Conservation (phyloP, 2,329 filamentous ascomycete species). For the Intubia oerlemansii region DNA sequence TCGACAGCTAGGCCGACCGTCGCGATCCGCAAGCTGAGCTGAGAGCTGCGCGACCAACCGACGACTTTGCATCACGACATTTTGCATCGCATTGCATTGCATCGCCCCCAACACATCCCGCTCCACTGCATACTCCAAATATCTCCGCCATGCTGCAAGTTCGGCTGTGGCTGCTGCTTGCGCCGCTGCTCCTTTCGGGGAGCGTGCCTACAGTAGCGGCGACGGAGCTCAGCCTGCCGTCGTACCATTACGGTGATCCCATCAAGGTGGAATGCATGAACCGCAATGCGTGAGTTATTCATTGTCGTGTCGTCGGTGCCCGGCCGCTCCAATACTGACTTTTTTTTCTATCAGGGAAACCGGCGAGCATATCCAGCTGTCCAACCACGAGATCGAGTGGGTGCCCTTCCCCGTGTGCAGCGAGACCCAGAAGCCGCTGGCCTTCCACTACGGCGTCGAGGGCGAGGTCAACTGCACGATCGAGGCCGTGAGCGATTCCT, state of each 20-base stretch:
- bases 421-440: constrained; percentile 64
- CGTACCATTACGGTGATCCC: constrained; percentile 43
- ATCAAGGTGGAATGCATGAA: constrained; percentile 57
- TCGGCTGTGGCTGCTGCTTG: no score
- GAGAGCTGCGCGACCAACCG: no score
- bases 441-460: constrained; percentile 71
- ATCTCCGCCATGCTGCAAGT: no score
- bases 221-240: constrained; percentile 26
- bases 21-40: no score
- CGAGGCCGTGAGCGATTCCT: constrained; percentile 51
- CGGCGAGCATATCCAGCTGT: constrained; percentile 72
- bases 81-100: no score
- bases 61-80: no score
- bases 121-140: no score
- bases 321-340: background rate
- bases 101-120: no score
- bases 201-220: constrained; percentile 9
- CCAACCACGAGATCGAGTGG: constrained; percentile 68
- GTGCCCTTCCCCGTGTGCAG: constrained; percentile 79
- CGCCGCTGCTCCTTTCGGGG: constrained; percentile 1
- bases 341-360: no score
- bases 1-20: no score
- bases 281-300: constrained; percentile 29
- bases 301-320: background rate
- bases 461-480: constrained; percentile 70